A percentile compares a stretch with the other conserved stretches of the same genome.
Evolutionary conservation across 768 basidiomycete genomes (phyloP).

Genomic region (Tremella yokohamensis): DNA sequence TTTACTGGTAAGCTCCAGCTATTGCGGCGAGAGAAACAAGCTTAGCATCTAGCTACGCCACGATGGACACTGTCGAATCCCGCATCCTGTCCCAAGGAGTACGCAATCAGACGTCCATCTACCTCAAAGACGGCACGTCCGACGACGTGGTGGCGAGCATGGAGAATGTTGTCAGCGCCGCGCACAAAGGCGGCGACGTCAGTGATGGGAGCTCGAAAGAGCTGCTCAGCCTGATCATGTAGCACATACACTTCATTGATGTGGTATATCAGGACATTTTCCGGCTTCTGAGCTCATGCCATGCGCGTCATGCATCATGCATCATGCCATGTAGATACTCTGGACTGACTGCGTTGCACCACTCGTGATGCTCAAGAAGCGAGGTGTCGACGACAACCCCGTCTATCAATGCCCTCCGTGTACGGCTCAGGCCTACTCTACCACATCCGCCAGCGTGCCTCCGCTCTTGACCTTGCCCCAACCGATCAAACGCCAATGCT

Average conservation of each 20-base stretch:
- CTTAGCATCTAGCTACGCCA: constrained; percentile 31
- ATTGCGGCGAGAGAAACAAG: not conserved
- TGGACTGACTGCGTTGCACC: too few relatives aligned
- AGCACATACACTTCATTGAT: not conserved
- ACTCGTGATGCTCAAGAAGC: not conserved
- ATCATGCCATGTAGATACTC: too few relatives aligned
- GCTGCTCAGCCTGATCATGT: constrained; percentile 31
- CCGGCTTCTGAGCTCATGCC: too few relatives aligned
- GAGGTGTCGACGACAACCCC: too few relatives aligned
- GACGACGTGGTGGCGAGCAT: constrained; percentile 22
- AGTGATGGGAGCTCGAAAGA: constrained; percentile 35
- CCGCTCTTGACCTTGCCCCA: constrained; percentile 52
- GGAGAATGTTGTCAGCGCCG: constrained; percentile 38
- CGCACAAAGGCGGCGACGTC: constrained; percentile 43
- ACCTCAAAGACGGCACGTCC: constrained; percentile 30
- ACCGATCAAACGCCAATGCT: constrained; percentile 97
- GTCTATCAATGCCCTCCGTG: not conserved
- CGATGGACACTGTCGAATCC: constrained; percentile 42
- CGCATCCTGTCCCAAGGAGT: constrained; percentile 40
- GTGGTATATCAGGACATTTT: too few relatives aligned
- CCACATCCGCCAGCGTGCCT: constrained; percentile 47
- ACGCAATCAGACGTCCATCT: constrained; percentile 41
- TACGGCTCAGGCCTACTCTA: constrained; percentile 24
- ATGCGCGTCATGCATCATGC: too few relatives aligned
- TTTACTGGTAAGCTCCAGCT: constrained; percentile 32